Percentiles rank a stretch among this genome's conserved stretches.
phyloP scores from a whole-genome alignment of 306 rosid species.

The Mimosa bimucronata region DNA sequence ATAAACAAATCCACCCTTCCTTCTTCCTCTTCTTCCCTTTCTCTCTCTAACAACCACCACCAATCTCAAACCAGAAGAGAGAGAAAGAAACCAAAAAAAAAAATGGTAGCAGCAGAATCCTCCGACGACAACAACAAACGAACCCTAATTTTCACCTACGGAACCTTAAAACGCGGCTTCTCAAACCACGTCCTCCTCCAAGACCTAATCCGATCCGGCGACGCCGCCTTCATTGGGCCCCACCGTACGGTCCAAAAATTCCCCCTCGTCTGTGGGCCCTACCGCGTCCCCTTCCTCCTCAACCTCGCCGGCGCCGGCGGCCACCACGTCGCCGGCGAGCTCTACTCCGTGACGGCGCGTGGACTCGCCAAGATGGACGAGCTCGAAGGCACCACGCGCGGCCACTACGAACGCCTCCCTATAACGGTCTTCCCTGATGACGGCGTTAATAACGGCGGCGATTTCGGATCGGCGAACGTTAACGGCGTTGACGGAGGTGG shows the following conservation, averaged over 20 bases:
- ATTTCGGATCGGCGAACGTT: too few relatives aligned
- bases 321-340: conserved; percentile 61
- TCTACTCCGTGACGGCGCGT: conserved; percentile 59
- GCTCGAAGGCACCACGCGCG: conserved; percentile 64
- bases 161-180: conserved; percentile 67
- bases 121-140: background rate
- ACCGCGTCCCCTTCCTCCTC: conserved; percentile 74
- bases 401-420: conserved; percentile 71
- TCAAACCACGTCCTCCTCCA: conserved; percentile 70
- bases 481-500: background rate
- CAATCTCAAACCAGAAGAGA: background rate
- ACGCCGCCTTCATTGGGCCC: conserved; percentile 62
- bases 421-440: conserved; percentile 25
- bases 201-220: conserved; percentile 64
- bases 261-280: conserved; percentile 83
- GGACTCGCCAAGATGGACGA: conserved; percentile 60
- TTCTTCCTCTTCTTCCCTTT: background rate
- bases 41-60: background rate
- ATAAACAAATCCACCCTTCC: too few relatives aligned
- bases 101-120: conserved; percentile 41
- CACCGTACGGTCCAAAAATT: conserved; percentile 47
- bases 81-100: background rate
- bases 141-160: conserved; percentile 67
- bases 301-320: conserved; percentile 41
- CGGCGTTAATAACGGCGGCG: background rate